These are phyloP conservation scores for Diplocarpon rosae DNA, from an alignment of 2,329 filamentous ascomycete species.

Conservation along the genomic window DNA sequence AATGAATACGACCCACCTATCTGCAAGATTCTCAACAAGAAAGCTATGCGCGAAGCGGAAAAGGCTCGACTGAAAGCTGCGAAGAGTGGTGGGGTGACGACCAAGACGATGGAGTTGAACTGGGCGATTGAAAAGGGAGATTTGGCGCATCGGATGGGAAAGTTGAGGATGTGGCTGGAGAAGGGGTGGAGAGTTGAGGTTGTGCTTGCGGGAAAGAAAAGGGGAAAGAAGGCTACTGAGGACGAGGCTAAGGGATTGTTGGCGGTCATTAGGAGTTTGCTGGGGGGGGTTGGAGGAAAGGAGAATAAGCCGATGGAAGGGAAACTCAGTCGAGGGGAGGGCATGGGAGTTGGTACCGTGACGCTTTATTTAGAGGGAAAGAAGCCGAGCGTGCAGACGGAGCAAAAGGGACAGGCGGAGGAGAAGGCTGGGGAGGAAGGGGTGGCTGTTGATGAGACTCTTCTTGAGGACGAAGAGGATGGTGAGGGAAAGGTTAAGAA, in stretches of 20 bases:
- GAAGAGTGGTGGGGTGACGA: slow-evolving; percentile 32
- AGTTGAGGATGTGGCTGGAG: slow-evolving; percentile 55
- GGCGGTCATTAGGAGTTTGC: slow-evolving; percentile 33
- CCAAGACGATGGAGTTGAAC: slow-evolving; percentile 78
- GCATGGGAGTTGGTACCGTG: slow-evolving; percentile 14
- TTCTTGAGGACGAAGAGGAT: neutral
- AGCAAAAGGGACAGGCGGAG: neutral
- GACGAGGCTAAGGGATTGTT: slow-evolving; percentile 53
- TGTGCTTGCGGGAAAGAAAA: slow-evolving; percentile 55
- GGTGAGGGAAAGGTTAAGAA: neutral
- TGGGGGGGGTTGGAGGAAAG: slow-evolving; percentile 28
- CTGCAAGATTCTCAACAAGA: slow-evolving; percentile 59
- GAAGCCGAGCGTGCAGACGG: slow-evolving; percentile 4
- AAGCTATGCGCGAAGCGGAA: slow-evolving; percentile 35
- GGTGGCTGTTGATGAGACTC: neutral
- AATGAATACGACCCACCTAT: slow-evolving; percentile 37
- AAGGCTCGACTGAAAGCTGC: slow-evolving; percentile 34
- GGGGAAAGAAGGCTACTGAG: slow-evolving; percentile 44
- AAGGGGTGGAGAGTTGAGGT: slow-evolving; percentile 71
- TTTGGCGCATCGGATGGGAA: slow-evolving; percentile 57
- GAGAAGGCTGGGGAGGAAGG: neutral
- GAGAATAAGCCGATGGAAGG: slow-evolving; percentile 38
- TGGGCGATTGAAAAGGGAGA: slow-evolving; percentile 78
- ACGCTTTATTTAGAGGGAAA: slow-evolving; percentile 1
- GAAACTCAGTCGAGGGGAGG: slow-evolving; percentile 35